Conservation (phyloP, 257 asterid genomes). For the Lantana camara region DNA sequence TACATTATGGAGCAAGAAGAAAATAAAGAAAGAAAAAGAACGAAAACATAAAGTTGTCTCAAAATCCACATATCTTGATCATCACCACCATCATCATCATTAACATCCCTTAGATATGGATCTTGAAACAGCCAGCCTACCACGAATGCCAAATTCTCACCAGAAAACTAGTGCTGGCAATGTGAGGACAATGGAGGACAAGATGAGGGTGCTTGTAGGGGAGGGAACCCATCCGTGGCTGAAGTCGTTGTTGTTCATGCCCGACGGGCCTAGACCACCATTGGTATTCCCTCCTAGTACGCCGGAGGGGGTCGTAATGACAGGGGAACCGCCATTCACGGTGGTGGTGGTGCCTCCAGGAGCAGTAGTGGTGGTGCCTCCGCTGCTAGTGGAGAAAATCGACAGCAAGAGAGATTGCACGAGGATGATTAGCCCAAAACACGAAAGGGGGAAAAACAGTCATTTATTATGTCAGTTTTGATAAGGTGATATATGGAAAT, state of each 20-base stretch:
- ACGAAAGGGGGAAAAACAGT: neutral
- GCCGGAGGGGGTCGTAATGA: conserved; percentile 55
- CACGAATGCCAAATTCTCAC: conserved; percentile 35
- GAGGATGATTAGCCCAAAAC: neutral
- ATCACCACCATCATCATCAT: conserved; percentile 29
- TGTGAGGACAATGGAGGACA: conserved; percentile 24
- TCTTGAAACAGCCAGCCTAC: conserved; percentile 21
- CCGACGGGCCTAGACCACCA: conserved; percentile 67
- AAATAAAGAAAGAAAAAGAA: neutral
- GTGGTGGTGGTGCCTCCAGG: conserved; percentile 30
- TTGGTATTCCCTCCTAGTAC: conserved; percentile 55
- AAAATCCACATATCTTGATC: conserved; percentile 26
- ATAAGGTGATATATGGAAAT: neutral
- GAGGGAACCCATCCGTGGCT: conserved; percentile 39
- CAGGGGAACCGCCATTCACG: conserved; percentile 43
- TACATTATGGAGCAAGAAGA: conserved; percentile 13
- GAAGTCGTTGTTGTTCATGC: conserved; percentile 42
- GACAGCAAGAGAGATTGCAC: neutral
- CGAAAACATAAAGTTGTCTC: conserved; percentile 21
- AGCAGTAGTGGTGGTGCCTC: conserved; percentile 25
- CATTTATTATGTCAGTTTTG: neutral
- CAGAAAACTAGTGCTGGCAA: conserved; percentile 29
- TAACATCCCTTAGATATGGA: conserved; percentile 24
- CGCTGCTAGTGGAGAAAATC: conserved; percentile 18
- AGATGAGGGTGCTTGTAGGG: conserved; percentile 17